Base-by-base conservation (phyloP, 2,329 filamentous ascomycete genomes). In the Curvularia lunata region DNA sequence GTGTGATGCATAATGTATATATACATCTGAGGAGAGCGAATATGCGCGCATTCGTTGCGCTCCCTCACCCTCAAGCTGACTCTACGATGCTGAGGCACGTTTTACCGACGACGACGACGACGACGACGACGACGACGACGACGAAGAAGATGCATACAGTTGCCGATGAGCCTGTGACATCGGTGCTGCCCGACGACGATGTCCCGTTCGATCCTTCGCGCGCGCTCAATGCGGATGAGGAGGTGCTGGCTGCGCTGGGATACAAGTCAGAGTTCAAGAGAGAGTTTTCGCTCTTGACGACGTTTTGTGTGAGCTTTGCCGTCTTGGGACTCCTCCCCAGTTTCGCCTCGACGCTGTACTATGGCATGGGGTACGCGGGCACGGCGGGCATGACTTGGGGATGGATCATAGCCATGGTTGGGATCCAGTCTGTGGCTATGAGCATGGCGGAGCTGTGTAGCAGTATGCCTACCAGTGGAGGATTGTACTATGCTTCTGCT, bases 251-350 rank as follows among this genome's bases (percentile, higher is more conserved):
- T 2, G 83, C 86, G 1, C 78, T 89, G 23, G 87, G 87, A 37
- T 86, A 85, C 73, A 86, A 85, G 71, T 82, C 85, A 51, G 85
- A 87, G 68, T 87, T 87, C 78, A 87, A 86, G 77, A 82, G 89
- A 68, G 88, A 91, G 67, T 91, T 92, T 72, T 88, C 84, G 2
- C 78, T 91, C 13, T 91, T 88, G 84, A 90, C 88, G 5, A 89
- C 88, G 0, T 91, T 91, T 71, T 90, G 87, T 64, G 88, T 91
- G 40, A 88, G 84, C 53, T 91, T 91, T 72, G 88, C 89, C 6
- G 88, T 91, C 10, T 78, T 91, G 54, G 89, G 89, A 1, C 74
- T 91, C 46, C 75, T 91, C 48, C 89, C 89, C 0, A 89, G 86
- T 59, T 90, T 91, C 67, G 89, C 88, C 1, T 87, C 84, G 62